Base-by-base conservation (phyloP, 2,329 filamentous ascomycete species). In the Sporothrix phasma region DNA sequence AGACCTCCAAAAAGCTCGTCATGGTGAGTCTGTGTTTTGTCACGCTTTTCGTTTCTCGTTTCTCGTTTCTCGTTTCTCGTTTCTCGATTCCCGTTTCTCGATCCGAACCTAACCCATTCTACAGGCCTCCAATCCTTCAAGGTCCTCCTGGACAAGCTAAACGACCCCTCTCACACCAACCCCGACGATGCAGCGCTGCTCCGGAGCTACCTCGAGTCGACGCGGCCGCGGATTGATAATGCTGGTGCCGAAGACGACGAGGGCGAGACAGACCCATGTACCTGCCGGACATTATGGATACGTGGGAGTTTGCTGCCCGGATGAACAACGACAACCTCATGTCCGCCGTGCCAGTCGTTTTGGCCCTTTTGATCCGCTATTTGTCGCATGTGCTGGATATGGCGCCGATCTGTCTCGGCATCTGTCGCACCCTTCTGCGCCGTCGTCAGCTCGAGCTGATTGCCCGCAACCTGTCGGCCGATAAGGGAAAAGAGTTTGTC, bases 401-500 rank as follows among this genome's bases (percentile, higher is more conserved):
- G 61, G 84, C 88, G 1, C 81, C 89, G 1, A 84, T 90, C 70
- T 93, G 92, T 10, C 77, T 91, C 6, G 84, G 88, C 34, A 81
- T 99, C 56, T 92, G 90, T 73, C 89, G 90, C 68, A 90, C 90
- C 17, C 77, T 97, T 47, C 77, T 99, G 31, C 88, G 92, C 70
- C 88, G 88, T 68, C 84, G 87, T 29, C 90, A 96, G 69, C 80
- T 92, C 67, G 90, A 92, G 69, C 82, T 96, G 3, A 77, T 97
- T 26, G 86, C 90, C 37, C 86, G 87, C 66, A 91, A 90, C 66
- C 77, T 97, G 19, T 88, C 89, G 3, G 85, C 90, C 0, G 87
- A 89, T 26, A 92, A 91, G 74, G 82, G 85, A 56, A 96, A 95
- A 72, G 91, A 92, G 45, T 91, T 90, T 74, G 79, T 97, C 65